These are phyloP conservation scores for Fraxinus nigra DNA, from an alignment of 305 asterid species.

Conservation along the genomic window DNA sequence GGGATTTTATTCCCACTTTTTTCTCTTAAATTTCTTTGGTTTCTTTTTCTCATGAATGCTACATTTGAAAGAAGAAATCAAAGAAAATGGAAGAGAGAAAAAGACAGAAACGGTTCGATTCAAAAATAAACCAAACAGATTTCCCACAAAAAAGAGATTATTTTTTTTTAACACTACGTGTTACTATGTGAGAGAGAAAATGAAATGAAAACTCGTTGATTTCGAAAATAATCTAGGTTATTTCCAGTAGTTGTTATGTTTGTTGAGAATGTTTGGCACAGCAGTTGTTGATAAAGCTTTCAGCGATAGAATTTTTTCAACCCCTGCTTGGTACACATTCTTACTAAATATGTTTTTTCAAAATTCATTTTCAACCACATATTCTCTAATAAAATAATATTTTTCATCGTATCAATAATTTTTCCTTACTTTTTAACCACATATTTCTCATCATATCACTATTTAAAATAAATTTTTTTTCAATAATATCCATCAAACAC, in stretches of 20 bases:
- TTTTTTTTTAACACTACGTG: neutral
- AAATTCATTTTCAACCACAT: too few species aligned
- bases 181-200: conserved; percentile 35
- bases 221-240: conserved; percentile 26
- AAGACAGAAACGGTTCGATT: conserved; percentile 16
- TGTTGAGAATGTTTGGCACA: neutral
- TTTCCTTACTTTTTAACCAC: too few species aligned
- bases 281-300: neutral
- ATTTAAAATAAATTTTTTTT: too few species aligned
- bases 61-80: conserved; percentile 18
- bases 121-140: conserved; percentile 29
- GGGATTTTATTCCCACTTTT: conserved; percentile 1
- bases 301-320: too few species aligned
- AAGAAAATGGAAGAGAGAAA: conserved; percentile 23
- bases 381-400: too few species aligned
- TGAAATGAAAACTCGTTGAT: conserved; percentile 32
- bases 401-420: too few species aligned
- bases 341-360: too few species aligned
- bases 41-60: conserved; percentile 16
- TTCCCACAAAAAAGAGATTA: conserved; percentile 21
- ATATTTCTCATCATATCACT: too few species aligned
- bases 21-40: conserved; percentile 31
- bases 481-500: too few species aligned
- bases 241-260: neutral
- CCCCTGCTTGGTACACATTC: too few species aligned